A percentile compares a stretch with the other conserved stretches of the same genome.
Conservation (phyloP, 2,329 filamentous ascomycete genomes). For the Furcasterigmium sp. region DNA sequence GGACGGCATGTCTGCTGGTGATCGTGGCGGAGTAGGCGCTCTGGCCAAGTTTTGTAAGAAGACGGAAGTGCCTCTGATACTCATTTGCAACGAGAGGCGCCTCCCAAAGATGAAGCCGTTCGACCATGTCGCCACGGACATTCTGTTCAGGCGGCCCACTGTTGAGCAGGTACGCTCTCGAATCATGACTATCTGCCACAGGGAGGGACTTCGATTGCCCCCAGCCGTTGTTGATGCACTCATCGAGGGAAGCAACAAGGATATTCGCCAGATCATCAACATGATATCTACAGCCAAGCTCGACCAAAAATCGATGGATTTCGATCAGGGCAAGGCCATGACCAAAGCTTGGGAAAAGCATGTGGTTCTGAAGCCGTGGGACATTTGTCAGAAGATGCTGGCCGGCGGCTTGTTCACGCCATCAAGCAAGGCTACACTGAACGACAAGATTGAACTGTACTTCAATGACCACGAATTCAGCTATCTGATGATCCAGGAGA, state of each 20-base stretch:
- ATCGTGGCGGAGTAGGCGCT: slow-evolving; percentile 91
- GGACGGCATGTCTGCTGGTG: slow-evolving; percentile 96
- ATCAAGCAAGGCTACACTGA: slow-evolving; percentile 79
- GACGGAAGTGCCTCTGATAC: slow-evolving; percentile 87
- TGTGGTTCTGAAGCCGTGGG: slow-evolving; percentile 94
- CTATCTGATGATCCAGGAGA: slow-evolving; percentile 96
- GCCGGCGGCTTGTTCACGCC: slow-evolving; percentile 80
- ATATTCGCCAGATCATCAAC: slow-evolving; percentile 97
- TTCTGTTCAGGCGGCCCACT: slow-evolving; percentile 84
- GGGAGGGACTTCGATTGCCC: slow-evolving; percentile 84
- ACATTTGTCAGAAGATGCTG: slow-evolving; percentile 91
- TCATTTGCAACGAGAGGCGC: slow-evolving; percentile 94
- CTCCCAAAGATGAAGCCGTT: slow-evolving; percentile 98
- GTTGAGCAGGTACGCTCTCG: slow-evolving; percentile 86
- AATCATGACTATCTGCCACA: slow-evolving; percentile 91
- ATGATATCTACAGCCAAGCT: slow-evolving; percentile 95
- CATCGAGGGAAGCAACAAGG: slow-evolving; percentile 91
- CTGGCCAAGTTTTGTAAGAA: slow-evolving; percentile 93
- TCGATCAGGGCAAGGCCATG: slow-evolving; percentile 85
- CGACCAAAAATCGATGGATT: slow-evolving; percentile 75
- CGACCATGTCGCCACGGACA: slow-evolving; percentile 75
- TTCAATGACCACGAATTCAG: slow-evolving; percentile 99
- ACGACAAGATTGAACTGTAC: slow-evolving; percentile 97
- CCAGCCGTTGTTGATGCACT: slow-evolving; percentile 81
- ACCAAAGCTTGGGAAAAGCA: slow-evolving; percentile 98